Evolutionary conservation across 2,329 filamentous ascomycete species (phyloP).

Genomic region (Phialophora verrucosa): DNA sequence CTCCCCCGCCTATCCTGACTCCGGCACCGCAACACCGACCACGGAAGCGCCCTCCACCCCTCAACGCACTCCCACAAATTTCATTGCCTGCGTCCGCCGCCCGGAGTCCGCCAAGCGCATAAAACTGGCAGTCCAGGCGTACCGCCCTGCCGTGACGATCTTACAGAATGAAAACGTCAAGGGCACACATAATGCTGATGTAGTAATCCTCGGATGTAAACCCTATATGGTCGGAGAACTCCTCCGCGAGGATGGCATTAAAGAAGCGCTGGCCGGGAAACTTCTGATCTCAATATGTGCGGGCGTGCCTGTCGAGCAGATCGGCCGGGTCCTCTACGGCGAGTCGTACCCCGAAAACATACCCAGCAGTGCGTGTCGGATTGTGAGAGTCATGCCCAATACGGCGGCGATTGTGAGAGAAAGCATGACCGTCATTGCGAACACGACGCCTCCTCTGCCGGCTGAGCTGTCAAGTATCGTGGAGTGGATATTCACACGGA

Average conservation of each 20-base stretch:
- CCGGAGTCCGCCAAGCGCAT: conserved; percentile 72
- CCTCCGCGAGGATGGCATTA: conserved; percentile 65
- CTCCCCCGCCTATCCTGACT: conserved; percentile 51
- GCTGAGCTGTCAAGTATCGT: conserved; percentile 52
- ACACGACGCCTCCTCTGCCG: conserved; percentile 55
- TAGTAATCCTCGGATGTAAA: conserved; percentile 81
- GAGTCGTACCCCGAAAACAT: conserved; percentile 56
- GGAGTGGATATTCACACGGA: conserved; percentile 63
- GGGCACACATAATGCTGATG: conserved; percentile 70
- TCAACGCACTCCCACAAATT: conserved; percentile 69
- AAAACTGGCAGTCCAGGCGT: conserved; percentile 67
- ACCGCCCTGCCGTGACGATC: conserved; percentile 64
- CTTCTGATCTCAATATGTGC: conserved; percentile 81
- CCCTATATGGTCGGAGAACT: conserved; percentile 74
- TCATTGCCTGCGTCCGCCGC: conserved; percentile 80
- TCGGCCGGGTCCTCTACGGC: conserved; percentile 57
- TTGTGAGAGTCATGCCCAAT: conserved; percentile 85
- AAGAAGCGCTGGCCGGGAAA: conserved; percentile 75
- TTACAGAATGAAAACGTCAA: conserved; percentile 74
- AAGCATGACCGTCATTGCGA: conserved; percentile 80
- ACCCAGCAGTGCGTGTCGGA: conserved; percentile 48
- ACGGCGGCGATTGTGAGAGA: conserved; percentile 79
- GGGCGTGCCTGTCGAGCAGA: conserved; percentile 72
- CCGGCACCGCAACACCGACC: conserved; percentile 46
- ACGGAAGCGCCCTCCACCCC: conserved; percentile 49